These are phyloP conservation scores for Tolypocladium endophyticum DNA, from an alignment of 2,329 filamentous ascomycete species.

Conservation along the genomic window DNA sequence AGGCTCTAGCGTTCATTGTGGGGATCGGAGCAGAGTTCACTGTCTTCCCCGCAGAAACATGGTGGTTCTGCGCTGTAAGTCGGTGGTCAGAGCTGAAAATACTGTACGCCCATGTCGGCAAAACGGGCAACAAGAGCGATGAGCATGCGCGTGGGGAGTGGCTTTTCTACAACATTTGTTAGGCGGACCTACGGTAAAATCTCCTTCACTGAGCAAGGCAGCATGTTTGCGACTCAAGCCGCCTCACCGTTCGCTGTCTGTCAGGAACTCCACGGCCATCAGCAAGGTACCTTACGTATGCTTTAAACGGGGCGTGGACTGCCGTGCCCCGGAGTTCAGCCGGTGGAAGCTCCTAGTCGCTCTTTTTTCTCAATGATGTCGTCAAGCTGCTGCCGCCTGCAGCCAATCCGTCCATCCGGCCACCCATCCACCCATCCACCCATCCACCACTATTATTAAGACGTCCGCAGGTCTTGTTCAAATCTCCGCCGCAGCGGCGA, in stretches of 20 bases:
- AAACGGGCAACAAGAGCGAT: background rate
- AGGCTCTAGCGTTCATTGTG: background rate
- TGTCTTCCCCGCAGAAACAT: background rate
- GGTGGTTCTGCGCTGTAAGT: background rate
- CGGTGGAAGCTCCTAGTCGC: conserved; percentile 19
- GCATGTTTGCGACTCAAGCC: background rate
- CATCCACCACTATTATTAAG: conserved; percentile 12
- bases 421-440: conserved; percentile 5
- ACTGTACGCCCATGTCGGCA: background rate
- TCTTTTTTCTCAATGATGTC: conserved; percentile 17
- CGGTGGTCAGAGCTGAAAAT: background rate
- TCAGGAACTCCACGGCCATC: background rate
- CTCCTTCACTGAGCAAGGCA: background rate
- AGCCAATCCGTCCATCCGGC: conserved; percentile 4
- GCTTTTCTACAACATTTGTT: background rate
- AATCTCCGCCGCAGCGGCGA: conserved; percentile 19
- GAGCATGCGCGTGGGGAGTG: background rate
- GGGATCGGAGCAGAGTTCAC: background rate
- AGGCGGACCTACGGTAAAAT: no score
- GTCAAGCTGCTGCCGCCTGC: conserved; percentile 16
- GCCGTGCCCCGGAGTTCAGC: conserved; percentile 16
- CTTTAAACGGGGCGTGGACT: background rate
- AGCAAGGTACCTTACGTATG: background rate
- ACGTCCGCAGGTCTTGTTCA: conserved; percentile 12
- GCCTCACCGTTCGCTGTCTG: background rate